Evolutionary conservation across 2,329 filamentous ascomycete genomes (phyloP).

Genomic region (Penicillium sp.): DNA sequence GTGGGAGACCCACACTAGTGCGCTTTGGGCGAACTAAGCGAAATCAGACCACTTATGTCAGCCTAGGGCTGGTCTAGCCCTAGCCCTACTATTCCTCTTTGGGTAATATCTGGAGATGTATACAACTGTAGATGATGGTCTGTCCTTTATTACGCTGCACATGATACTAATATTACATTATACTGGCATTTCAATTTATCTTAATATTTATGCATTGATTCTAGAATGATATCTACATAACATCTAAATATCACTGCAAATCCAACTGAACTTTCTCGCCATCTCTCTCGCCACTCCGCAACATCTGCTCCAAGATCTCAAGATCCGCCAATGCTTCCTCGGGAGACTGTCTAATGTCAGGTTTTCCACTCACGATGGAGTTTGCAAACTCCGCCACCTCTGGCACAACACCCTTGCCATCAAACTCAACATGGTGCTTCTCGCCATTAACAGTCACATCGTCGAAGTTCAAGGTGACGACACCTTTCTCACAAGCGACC

Average conservation of each 20-base stretch:
- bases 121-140: not conserved
- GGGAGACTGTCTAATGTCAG: constrained; percentile 46
- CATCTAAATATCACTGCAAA: constrained; percentile 18
- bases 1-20: constrained; percentile 37
- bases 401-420: constrained; percentile 51
- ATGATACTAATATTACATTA: not conserved
- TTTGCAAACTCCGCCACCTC: constrained; percentile 55
- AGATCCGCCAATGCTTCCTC: constrained; percentile 55
- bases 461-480: constrained; percentile 45
- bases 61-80: constrained; percentile 18
- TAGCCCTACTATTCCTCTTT: constrained; percentile 23
- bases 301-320: constrained; percentile 44
- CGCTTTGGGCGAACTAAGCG: constrained; percentile 30
- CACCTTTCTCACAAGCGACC: constrained; percentile 53
- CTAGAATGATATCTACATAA: not conserved
- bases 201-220: not conserved
- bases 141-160: not conserved
- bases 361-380: constrained; percentile 43
- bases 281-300: constrained; percentile 32
- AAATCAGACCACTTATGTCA: constrained; percentile 22
- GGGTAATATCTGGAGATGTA: constrained; percentile 6
- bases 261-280: constrained; percentile 27
- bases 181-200: not conserved
- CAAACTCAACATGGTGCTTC: constrained; percentile 45
- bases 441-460: constrained; percentile 37